phyloP scores from a whole-genome alignment of 2,329 filamentous ascomycete genomes.

The Leptographium lundbergii region DNA sequence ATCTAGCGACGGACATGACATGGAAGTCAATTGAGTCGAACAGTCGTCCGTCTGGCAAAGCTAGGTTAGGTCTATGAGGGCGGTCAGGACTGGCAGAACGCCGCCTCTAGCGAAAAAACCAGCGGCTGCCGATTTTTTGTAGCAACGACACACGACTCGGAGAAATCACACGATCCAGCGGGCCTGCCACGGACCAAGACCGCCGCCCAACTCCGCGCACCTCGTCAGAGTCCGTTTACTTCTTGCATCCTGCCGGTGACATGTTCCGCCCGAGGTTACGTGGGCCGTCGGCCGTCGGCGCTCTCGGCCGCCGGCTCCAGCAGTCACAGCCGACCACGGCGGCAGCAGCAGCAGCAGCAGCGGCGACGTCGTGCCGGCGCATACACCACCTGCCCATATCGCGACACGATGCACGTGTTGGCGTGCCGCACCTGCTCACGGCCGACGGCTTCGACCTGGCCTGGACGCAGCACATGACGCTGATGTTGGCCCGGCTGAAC shows the following conservation, averaged over 20 bases:
- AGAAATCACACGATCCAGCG: not conserved
- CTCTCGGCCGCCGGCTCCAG: not conserved
- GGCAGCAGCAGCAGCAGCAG: slow-evolving; percentile 2
- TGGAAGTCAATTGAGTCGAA: no score
- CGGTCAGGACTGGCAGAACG: slow-evolving; percentile 3
- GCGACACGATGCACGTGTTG: slow-evolving; percentile 30
- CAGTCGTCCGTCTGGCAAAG: no score
- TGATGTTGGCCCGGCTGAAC: slow-evolving; percentile 68
- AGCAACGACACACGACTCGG: not conserved
- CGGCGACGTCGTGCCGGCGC: slow-evolving; percentile 19
- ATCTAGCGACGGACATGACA: no score
- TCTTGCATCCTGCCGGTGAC: slow-evolving; percentile 5
- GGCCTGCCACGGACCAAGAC: not conserved
- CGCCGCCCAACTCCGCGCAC: not conserved
- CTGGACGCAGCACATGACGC: slow-evolving; percentile 70
- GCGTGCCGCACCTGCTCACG: slow-evolving; percentile 44
- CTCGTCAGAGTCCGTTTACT: not conserved
- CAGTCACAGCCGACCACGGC: slow-evolving; percentile 13
- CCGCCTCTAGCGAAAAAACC: not conserved
- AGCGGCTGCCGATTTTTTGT: not conserved
- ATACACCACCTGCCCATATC: slow-evolving; percentile 19
- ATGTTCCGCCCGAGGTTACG: slow-evolving; percentile 45
- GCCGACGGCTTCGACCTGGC: slow-evolving; percentile 58
- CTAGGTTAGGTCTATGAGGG: not conserved
- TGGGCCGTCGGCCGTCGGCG: slow-evolving; percentile 29